These are phyloP conservation scores for Suillus variegatus DNA, from an alignment of 768 basidiomycete genomes.

Conservation along the genomic window DNA sequence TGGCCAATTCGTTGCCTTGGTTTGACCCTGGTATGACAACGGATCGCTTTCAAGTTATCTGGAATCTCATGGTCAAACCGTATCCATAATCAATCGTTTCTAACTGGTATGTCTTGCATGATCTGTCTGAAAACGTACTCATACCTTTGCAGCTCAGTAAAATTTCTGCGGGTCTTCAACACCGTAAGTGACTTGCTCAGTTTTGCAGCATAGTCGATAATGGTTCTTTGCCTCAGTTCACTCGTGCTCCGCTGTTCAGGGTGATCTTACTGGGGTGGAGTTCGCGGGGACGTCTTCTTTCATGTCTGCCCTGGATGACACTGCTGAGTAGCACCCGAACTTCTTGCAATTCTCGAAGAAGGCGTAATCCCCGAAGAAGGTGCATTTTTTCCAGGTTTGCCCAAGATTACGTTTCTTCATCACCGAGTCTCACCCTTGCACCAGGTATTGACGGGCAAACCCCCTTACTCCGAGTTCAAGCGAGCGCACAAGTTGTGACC, in stretches of 20 bases:
- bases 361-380: no score
- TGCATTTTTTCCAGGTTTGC: conserved; percentile 13
- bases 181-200: conserved; percentile 17
- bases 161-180: conserved; percentile 28
- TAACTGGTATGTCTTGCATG: conserved; percentile 14
- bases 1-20: conserved; percentile 28
- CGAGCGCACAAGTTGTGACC: conserved; percentile 12
- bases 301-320: neutral
- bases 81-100: conserved; percentile 16
- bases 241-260: conserved; percentile 18
- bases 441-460: conserved; percentile 5
- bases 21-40: conserved; percentile 28
- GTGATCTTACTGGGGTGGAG: conserved; percentile 20
- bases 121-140: neutral
- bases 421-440: neutral
- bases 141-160: conserved; percentile 21
- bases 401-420: neutral
- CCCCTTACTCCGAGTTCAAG: conserved; percentile 7
- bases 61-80: conserved; percentile 3
- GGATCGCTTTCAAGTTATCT: conserved; percentile 18
- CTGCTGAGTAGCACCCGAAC: neutral
- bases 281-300: conserved; percentile 13
- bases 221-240: conserved; percentile 13
- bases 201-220: neutral
- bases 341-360: no score